Base-by-base conservation (phyloP, 106 monocot species). In the Acanthochlamys bracteata region DNA sequence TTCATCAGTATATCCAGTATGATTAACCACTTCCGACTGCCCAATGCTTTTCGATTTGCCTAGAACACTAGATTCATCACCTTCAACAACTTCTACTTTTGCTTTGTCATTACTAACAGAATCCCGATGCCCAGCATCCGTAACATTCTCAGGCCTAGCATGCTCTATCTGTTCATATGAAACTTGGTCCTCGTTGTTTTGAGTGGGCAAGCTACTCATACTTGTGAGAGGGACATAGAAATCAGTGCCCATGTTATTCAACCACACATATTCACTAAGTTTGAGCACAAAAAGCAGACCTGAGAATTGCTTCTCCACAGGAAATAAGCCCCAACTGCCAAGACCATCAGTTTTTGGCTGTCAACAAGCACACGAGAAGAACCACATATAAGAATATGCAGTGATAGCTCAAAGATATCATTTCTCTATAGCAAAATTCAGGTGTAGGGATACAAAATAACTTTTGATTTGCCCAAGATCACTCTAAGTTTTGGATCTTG, bases 241-340 rank as follows among this genome's bases (percentile, higher is more conserved):
- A 80, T 95, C 95, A 73, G 65, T 69, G 58, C 86, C 95, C 62
- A 57, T 70, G 68, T 95, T 76, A 60, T 78, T 87, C 69, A 95
- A 65, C 95, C 95, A 95, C 17, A 67, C 73, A 67, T 80, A 80
- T 59, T 90, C 80, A 63, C 80, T 84, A 69, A 87, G 82, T 73
- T 95, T 95, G 63, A 95, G 86, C 55, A 87, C 95, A 70, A 90
- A 95, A 75, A 78, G 65, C 57, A 95, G 45, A 71, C 82, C 82
- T 69, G 75, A 66, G 74, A 80, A 74, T 25, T 84, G 78, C 70
- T 75, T 61, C 19, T 76, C 73, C 61, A 88, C 25, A 20, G 72
- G 42, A 63, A 95, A 87, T 26, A 76, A 66, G 25, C 84, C 82
- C 75, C 64, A 84, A 78, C 66, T 90, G 41, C 95, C 95, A 54